Conservation (phyloP, 73 alveolate genomes). For the Paramecium pentaurelia region DNA sequence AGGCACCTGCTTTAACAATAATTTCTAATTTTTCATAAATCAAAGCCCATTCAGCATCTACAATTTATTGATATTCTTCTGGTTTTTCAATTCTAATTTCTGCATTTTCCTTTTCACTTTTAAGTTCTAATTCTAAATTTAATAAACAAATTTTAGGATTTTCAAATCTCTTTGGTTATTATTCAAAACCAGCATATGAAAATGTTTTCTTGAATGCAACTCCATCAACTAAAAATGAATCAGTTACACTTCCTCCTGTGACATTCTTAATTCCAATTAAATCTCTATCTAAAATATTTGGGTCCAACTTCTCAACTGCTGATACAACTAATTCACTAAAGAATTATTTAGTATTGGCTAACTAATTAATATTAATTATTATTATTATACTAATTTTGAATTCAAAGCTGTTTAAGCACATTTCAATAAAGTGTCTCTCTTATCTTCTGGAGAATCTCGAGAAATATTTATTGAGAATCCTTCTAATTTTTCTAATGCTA, state of each 20-base stretch:
- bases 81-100: constrained; percentile 96
- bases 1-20: constrained; percentile 89
- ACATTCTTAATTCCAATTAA: constrained; percentile 91
- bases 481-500: constrained; percentile 73
- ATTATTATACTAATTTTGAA: constrained; percentile 60
- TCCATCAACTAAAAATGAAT: constrained; percentile 89
- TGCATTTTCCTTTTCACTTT: constrained; percentile 94
- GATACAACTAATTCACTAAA: constrained; percentile 94
- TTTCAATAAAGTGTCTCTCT: constrained; percentile 81
- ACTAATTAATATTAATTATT: background rate
- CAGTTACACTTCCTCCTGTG: constrained; percentile 91
- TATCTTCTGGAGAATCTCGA: constrained; percentile 72
- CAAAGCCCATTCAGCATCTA: constrained; percentile 98
- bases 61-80: constrained; percentile 88
- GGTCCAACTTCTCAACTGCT: constrained; percentile 91
- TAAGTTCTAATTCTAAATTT: constrained; percentile 94
- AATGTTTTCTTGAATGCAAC: constrained; percentile 98
- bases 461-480: constrained; percentile 76
- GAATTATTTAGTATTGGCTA: constrained; percentile 92
- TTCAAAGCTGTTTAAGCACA: constrained; percentile 90
- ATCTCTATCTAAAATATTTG: constrained; percentile 75
- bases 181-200: constrained; percentile 96
- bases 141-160: constrained; percentile 87
- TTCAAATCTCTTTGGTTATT: constrained; percentile 93
- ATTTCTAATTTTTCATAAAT: constrained; percentile 93